A percentile compares a stretch with the other conserved stretches of the same genome.
phyloP scores from a whole-genome alignment of 495 filamentous ascomycete species.

The Penicillium tannophilum region DNA sequence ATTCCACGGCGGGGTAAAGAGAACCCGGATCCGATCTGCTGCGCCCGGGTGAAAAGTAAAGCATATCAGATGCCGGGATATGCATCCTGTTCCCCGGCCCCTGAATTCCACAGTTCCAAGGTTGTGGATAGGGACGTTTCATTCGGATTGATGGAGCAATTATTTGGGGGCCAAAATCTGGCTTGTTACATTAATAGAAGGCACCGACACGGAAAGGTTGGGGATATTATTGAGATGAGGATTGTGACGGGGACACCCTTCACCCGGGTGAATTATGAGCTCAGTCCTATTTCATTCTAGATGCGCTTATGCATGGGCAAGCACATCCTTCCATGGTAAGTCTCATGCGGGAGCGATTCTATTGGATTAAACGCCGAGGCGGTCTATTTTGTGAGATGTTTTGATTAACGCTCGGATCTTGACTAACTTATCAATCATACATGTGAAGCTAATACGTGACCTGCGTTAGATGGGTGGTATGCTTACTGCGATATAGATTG shows the following conservation, averaged over 20 bases:
- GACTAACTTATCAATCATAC: background rate
- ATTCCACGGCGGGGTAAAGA: constrained; percentile 2
- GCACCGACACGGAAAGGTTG: background rate
- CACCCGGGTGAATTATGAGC: constrained; percentile 14
- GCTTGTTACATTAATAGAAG: background rate
- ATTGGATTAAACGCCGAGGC: background rate
- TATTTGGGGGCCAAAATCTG: background rate
- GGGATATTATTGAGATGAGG: background rate
- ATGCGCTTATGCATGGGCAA: background rate
- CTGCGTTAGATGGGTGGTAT: background rate
- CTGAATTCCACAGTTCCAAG: background rate
- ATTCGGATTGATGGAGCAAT: background rate
- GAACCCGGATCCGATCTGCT: background rate
- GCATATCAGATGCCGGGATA: background rate
- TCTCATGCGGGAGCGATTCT: background rate
- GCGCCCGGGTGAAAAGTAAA: constrained; percentile 1
- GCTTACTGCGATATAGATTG: background rate
- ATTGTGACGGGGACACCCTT: background rate
- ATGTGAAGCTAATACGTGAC: background rate
- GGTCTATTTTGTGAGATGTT: background rate
- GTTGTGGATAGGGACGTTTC: background rate
- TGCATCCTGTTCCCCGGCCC: background rate
- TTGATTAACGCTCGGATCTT: background rate
- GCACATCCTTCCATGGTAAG: background rate
- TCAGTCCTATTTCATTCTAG: constrained; percentile 11